Evolutionary conservation across 2,329 filamentous ascomycete genomes (phyloP).

Genomic region (Alternaria tenuissima): DNA sequence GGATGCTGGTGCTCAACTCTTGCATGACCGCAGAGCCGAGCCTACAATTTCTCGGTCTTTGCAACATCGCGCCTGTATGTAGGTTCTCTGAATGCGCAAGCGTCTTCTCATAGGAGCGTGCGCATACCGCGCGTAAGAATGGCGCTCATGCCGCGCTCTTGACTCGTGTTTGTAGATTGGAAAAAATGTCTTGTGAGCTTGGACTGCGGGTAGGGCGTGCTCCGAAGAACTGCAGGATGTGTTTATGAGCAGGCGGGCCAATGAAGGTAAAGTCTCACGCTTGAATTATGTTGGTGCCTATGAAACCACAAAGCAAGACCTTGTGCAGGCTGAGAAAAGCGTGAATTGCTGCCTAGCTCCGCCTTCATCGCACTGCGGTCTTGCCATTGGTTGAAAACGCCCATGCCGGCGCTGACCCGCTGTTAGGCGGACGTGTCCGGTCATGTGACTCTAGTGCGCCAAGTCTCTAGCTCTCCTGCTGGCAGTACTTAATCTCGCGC

Average conservation of each 20-base stretch:
- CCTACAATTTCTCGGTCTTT: not conserved
- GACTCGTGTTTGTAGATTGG: not conserved
- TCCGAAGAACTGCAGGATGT: not conserved
- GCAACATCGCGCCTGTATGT: not conserved
- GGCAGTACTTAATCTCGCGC: conserved; percentile 13
- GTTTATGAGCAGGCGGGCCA: not conserved
- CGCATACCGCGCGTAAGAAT: not conserved
- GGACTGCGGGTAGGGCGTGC: too few relatives aligned
- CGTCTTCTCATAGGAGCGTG: not conserved
- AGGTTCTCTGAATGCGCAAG: not conserved
- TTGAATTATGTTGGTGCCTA: not conserved
- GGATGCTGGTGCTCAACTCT: not conserved
- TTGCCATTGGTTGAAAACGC: not conserved
- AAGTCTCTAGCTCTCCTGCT: conserved; percentile 15
- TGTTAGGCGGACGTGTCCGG: not conserved
- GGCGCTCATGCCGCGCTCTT: not conserved
- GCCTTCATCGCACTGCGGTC: not conserved
- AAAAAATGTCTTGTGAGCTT: too few relatives aligned
- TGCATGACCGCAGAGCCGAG: not conserved
- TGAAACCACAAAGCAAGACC: not conserved
- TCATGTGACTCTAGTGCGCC: conserved; percentile 33
- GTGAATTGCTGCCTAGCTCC: conserved; percentile 7
- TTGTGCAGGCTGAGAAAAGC: not conserved
- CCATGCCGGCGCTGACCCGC: not conserved
- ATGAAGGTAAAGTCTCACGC: too few relatives aligned